These are phyloP conservation scores for Cladophialophora bantiana DNA, from an alignment of 2,329 filamentous ascomycete genomes.

Conservation along the genomic window DNA sequence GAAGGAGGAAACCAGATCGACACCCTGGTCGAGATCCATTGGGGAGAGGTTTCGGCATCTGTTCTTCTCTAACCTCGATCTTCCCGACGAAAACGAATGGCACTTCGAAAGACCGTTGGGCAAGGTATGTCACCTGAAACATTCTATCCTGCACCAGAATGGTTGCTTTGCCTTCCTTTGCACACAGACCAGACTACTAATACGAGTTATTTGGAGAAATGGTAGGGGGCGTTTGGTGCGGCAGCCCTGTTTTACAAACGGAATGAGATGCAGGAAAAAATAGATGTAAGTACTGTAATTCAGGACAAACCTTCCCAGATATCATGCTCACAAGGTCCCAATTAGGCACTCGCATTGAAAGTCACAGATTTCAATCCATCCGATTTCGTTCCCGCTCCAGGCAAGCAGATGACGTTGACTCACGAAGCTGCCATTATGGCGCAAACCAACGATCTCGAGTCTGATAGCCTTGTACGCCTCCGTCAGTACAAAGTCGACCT, in stretches of 20 bases:
- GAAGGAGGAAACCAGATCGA: slow-evolving; percentile 17
- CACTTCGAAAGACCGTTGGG: slow-evolving; percentile 30
- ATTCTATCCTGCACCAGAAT: background rate
- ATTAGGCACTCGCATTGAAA: slow-evolving; percentile 16
- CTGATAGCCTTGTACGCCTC: slow-evolving; percentile 24
- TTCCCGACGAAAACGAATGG: slow-evolving; percentile 32
- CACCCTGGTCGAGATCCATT: slow-evolving; percentile 7
- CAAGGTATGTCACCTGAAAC: background rate
- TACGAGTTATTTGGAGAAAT: background rate
- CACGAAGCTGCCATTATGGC: slow-evolving; percentile 29
- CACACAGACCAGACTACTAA: background rate
- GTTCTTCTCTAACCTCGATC: slow-evolving; percentile 17
- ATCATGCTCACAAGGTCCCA: background rate
- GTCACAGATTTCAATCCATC: slow-evolving; percentile 1
- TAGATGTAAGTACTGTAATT: slow-evolving; percentile 21
- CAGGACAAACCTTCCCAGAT: background rate
- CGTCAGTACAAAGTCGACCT: slow-evolving; percentile 23
- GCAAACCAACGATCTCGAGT: slow-evolving; percentile 23
- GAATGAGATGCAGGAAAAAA: slow-evolving; percentile 17
- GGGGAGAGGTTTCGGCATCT: slow-evolving; percentile 28
- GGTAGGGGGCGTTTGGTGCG: slow-evolving; percentile 28
- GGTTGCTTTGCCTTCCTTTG: background rate
- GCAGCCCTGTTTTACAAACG: slow-evolving; percentile 28
- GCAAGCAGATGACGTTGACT: slow-evolving; percentile 16
- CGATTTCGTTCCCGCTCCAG: background rate